phyloP scores from a whole-genome alignment of 352 stramenopile genomes.

The Globisporangium alternatum region DNA sequence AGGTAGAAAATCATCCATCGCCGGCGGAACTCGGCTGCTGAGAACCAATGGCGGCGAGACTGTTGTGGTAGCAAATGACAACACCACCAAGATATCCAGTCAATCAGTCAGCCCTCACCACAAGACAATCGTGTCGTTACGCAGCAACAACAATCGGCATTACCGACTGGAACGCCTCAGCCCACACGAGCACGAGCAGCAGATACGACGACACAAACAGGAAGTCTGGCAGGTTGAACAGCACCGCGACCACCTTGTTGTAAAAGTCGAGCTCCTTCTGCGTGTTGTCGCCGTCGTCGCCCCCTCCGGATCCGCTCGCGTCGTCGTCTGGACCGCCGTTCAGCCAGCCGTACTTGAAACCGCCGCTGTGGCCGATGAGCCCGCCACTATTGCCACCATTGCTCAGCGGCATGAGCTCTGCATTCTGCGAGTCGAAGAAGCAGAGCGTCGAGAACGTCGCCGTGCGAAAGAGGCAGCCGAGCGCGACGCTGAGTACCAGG shows the following conservation, averaged over 20 bases:
- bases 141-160: neutral
- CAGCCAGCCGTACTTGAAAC: constrained; percentile 15
- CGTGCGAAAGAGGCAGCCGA: constrained; percentile 86
- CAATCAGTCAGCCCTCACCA: neutral
- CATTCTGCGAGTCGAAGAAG: constrained; percentile 81
- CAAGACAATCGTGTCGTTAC: neutral
- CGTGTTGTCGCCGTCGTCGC: constrained; percentile 20
- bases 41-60: constrained; percentile 90
- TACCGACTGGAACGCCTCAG: constrained; percentile 88
- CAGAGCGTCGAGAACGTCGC: constrained; percentile 86
- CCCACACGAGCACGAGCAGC: constrained; percentile 89
- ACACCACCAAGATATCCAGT: neutral
- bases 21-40: constrained; percentile 71
- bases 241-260: constrained; percentile 88
- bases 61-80: constrained; percentile 20
- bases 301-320: constrained; percentile 8
- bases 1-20: constrained; percentile 92
- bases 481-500: constrained; percentile 72
- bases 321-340: constrained; percentile 15
- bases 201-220: constrained; percentile 90
- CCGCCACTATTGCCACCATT: constrained; percentile 17
- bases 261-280: constrained; percentile 83
- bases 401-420: constrained; percentile 30
- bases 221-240: constrained; percentile 93
- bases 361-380: constrained; percentile 13